phyloP scores from a whole-genome alignment of 2,329 filamentous ascomycete species.

The Alternaria atra region DNA sequence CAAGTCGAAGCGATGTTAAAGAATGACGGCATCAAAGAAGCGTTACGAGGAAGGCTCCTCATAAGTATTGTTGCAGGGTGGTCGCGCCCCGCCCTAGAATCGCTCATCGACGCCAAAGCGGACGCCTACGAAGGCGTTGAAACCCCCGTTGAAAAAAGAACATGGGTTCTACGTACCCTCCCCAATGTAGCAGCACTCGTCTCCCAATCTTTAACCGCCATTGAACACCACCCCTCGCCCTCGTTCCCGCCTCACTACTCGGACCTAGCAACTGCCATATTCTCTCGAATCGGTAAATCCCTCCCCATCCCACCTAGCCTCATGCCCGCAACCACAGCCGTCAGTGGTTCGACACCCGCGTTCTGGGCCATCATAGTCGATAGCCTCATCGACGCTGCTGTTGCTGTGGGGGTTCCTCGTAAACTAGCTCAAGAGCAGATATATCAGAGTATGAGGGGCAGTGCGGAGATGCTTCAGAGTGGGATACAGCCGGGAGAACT shows the following conservation, averaged over 20 bases:
- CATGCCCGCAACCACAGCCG: conserved; percentile 43
- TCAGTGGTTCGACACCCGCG: conserved; percentile 43
- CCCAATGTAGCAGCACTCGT: conserved; percentile 58
- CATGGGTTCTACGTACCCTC: conserved; percentile 53
- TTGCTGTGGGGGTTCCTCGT: conserved; percentile 40
- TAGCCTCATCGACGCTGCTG: conserved; percentile 42
- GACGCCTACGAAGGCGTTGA: neutral
- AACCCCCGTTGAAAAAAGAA: conserved; percentile 29
- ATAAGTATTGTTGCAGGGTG: conserved; percentile 7
- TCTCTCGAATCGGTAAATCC: conserved; percentile 35
- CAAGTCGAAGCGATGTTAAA: neutral
- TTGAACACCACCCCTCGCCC: conserved; percentile 33
- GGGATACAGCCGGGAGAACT: conserved; percentile 39
- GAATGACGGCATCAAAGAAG: neutral
- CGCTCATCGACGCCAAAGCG: neutral
- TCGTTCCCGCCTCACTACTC: conserved; percentile 26
- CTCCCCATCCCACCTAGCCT: conserved; percentile 29
- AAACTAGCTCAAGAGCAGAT: conserved; percentile 38
- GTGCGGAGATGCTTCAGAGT: conserved; percentile 41
- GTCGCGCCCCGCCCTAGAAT: neutral
- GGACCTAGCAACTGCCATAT: conserved; percentile 31
- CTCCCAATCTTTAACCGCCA: conserved; percentile 53
- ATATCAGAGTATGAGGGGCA: conserved; percentile 45
- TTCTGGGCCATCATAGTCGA: conserved; percentile 46
- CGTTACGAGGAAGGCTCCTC: neutral